Conservation (phyloP, 805 yeast species). For the Hanseniaspora clermontiae region DNA sequence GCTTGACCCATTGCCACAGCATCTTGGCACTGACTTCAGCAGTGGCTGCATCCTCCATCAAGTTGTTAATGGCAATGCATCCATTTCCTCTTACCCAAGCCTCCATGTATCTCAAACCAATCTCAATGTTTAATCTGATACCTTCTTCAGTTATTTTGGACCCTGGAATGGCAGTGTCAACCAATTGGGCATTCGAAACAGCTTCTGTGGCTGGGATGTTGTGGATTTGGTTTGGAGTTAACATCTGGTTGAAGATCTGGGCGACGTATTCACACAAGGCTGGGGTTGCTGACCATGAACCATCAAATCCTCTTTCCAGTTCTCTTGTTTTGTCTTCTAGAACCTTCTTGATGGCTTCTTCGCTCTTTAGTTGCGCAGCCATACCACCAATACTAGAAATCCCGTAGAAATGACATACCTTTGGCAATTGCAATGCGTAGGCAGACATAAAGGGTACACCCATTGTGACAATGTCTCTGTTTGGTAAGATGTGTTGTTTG, state of each 20-base stretch:
- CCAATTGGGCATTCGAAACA: conserved; percentile 42
- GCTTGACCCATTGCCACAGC: conserved; percentile 73
- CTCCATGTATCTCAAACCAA: conserved; percentile 71
- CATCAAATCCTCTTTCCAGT: conserved; percentile 69
- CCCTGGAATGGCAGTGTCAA: conserved; percentile 49
- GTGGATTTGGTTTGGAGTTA: conserved; percentile 66
- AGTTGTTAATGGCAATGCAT: conserved; percentile 71
- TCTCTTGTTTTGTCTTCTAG: conserved; percentile 65
- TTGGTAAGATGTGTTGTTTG: conserved; percentile 58
- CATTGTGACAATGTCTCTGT: conserved; percentile 70
- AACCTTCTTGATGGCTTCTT: conserved; percentile 58
- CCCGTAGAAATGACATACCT: conserved; percentile 62
- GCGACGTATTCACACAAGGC: conserved; percentile 64
- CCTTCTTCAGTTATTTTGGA: conserved; percentile 59
- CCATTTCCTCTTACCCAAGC: conserved; percentile 78
- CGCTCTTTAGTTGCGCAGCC: conserved; percentile 73
- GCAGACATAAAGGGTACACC: conserved; percentile 69
- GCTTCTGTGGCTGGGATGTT: conserved; percentile 36
- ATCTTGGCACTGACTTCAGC: conserved; percentile 79
- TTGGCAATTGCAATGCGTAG: conserved; percentile 59
- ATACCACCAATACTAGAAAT: conserved; percentile 85
- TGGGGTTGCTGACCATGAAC: conserved; percentile 85
- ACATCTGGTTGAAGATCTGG: conserved; percentile 64
- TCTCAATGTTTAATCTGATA: conserved; percentile 56
- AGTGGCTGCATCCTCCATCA: conserved; percentile 86